Evolutionary conservation across 345 rosid species (phyloP), one percentile per base, ranked within the genome.

Genomic region (Camelina hispida): DNA sequence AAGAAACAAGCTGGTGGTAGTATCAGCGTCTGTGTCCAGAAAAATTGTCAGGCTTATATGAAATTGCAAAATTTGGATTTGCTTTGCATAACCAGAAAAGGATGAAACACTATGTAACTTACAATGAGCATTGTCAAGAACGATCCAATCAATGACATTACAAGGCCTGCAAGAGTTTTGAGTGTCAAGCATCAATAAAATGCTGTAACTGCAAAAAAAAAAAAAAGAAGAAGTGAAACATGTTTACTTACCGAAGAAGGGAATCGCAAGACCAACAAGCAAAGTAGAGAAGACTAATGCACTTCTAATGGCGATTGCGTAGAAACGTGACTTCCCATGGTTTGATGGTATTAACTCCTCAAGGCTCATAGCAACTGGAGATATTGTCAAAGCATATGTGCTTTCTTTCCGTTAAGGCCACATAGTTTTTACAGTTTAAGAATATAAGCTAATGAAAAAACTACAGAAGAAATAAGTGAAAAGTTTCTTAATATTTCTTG

Each of bases 291-390:
- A 42, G 67, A 83, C 97, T 50, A 94, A 72, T 14, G 82, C 81
- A 3, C 95, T 94, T 78, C 98, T 85, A 73, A 94, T 89, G 82
- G 80, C 23, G 34, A 91, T 82, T 2, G 90, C 81, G 10, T 83
- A 88, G 28, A 87, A 47, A 77, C 85, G 86, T 76, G 89, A 86
- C 81, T 85, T 86, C 44, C 61, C 67, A 34, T 78, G 83, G 79
- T 48, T 83, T 66, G 91, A 83, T 51, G 98, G 95, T 73, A 94
- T 70, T 78, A 94, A 77, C 67, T 94, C 98, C 80, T 94, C 98
- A 34, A 94, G 87, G 78, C 98, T 86, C 96, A 94, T 77, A 44
- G 97, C 97, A 32, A 94, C 97, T 0, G 98, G 97, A 50, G 98
- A 88, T 50, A 94, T 77, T 55, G 98, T 91, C 80, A 94, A 83